Base-by-base conservation (phyloP, 257 asterid genomes). In the Parsonsia alboflavescens region DNA sequence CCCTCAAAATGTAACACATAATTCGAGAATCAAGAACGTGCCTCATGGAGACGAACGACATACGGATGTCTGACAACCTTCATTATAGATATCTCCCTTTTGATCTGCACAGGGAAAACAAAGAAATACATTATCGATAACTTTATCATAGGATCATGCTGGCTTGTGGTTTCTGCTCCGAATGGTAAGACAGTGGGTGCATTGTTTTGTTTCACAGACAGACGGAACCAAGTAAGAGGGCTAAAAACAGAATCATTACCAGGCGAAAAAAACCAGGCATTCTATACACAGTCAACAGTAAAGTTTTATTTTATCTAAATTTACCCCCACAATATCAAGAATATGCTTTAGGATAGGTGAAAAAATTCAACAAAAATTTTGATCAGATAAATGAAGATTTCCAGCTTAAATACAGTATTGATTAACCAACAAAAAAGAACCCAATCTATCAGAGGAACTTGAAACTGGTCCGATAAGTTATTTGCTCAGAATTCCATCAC, bases 71-170 rank as follows among this genome's bases (percentile, higher is more conserved):
- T 80, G 78, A 94, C 97, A 72, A 93, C 91, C 91, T 92, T 94
- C 99, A 94, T 94, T 73, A 94, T 94, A 22, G 96, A 94, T 78
- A 94, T 94, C 86, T 95, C 99, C 87, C 82, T 90, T 89, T 95
- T 95, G 70, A 95, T 95, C 99, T 95, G 93, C 88, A 87, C 64
- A 67, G 80, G 22, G 64, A 71, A 77, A 76, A 73, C 73, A 75
- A 59, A 70, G 66, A 83, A 41, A 73, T 24, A n/a, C 53, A 71
- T 70, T 54, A 77, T 50, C 70, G 24, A 49, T 48, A 36, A 50
- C 17, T 24, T n/a, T 1, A 50, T 7, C 7, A 33, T 21, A 2
- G 64, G 28, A 70, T 70, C 74, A 50, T 2, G 10, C 46, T 28
- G 44, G 48, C 48, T 53, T 33, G 39, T 33, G 39, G 39, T 33